phyloP scores from a whole-genome alignment of 805 yeast species.

The Lipomyces sp. region DNA sequence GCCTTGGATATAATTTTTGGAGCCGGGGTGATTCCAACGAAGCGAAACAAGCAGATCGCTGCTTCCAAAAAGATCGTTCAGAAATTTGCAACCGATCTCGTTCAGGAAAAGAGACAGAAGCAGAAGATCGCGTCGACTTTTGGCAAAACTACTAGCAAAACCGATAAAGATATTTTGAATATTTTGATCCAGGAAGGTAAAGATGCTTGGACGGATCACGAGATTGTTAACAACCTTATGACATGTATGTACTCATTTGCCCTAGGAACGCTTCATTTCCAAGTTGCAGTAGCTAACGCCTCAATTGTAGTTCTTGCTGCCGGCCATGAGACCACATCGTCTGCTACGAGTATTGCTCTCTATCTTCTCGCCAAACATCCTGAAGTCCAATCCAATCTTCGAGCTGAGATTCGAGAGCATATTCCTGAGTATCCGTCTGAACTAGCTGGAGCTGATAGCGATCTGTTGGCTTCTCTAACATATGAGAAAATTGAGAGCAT shows the following conservation, averaged over 20 bases:
- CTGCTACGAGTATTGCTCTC: conserved; percentile 21
- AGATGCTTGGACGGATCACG: conserved; percentile 18
- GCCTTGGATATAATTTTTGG: conserved; percentile 13
- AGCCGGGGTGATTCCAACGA: conserved; percentile 12
- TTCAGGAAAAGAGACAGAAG: conserved; percentile 29
- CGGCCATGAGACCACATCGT: conserved; percentile 35
- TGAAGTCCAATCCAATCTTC: conserved; percentile 24
- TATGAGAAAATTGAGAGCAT: conserved; percentile 23
- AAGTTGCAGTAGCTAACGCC: not conserved
- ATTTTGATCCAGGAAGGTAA: conserved; percentile 23
- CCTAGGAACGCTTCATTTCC: not conserved
- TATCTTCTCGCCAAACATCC: conserved; percentile 23
- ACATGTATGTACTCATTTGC: conserved; percentile 22
- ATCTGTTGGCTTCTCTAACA: conserved; percentile 10
- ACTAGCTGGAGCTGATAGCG: not conserved
- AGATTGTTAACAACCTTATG: conserved; percentile 27
- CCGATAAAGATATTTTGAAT: conserved; percentile 26
- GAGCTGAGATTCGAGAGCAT: conserved; percentile 22
- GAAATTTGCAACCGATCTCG: conserved; percentile 15
- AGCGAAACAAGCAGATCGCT: conserved; percentile 11
- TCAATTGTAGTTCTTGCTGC: conserved; percentile 29
- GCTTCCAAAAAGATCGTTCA: conserved; percentile 10
- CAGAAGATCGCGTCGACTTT: conserved; percentile 25
- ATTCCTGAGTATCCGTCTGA: conserved; percentile 15
- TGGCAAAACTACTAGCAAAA: conserved; percentile 11